Evolutionary conservation across 2,329 filamentous ascomycete genomes (phyloP).

Genomic region (Aureobasidium pullulans): DNA sequence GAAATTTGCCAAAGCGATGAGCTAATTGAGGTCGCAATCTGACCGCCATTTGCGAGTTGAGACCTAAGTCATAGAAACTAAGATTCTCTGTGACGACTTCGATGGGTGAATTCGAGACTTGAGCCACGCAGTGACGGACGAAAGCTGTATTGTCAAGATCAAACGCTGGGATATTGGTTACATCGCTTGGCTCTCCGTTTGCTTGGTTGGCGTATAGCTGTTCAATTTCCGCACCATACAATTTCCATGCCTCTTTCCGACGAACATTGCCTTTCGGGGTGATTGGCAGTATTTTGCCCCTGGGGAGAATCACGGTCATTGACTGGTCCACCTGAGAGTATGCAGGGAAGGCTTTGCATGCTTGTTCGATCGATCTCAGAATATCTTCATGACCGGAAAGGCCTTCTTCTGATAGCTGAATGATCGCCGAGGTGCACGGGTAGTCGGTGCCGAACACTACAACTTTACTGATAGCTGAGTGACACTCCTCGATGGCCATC

Average conservation of each 20-base stretch:
- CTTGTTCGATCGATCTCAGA: neutral
- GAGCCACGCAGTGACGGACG: neutral
- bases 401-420: conserved; percentile 18
- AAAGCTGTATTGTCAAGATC: neutral
- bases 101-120: neutral
- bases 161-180: neutral
- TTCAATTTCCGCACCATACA: conserved; percentile 22
- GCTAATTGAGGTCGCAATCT: conserved; percentile 21
- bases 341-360: neutral
- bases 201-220: conserved; percentile 7
- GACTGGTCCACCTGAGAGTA: conserved; percentile 21
- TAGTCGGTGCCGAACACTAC: conserved; percentile 16
- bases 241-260: conserved; percentile 23
- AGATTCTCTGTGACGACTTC: neutral
- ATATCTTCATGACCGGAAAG: conserved; percentile 10
- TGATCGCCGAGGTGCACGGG: conserved; percentile 22
- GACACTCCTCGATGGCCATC: conserved; percentile 23
- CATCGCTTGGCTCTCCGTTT: neutral
- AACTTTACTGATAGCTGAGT: conserved; percentile 15
- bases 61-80: conserved; percentile 14
- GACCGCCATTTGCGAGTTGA: conserved; percentile 18
- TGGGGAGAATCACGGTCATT: conserved; percentile 24
- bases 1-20: conserved; percentile 21
- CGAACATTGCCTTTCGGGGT: conserved; percentile 29
- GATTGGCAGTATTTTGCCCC: conserved; percentile 22